Evolutionary conservation across 805 yeast genomes (phyloP).

Genomic region (Maudiozyma barnettii): DNA sequence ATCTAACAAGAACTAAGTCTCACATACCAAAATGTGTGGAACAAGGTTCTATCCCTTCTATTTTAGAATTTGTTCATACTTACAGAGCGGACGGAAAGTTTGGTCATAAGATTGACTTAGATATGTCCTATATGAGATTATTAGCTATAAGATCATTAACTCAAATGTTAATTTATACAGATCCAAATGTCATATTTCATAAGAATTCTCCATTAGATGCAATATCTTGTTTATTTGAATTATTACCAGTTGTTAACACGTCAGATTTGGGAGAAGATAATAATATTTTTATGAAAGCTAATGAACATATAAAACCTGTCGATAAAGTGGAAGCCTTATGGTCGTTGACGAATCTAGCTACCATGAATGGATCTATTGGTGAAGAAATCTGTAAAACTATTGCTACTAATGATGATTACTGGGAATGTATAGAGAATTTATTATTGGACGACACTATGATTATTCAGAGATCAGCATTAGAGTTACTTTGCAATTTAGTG

Average conservation of each 20-base stretch:
- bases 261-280: slow-evolving; percentile 4
- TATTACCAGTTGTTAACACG: slow-evolving; percentile 16
- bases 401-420: slow-evolving; percentile 31
- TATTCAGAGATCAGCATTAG: slow-evolving; percentile 53
- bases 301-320: slow-evolving; percentile 15
- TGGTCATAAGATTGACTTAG: background rate
- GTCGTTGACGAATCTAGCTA: slow-evolving; percentile 60
- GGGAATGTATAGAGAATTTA: slow-evolving; percentile 38
- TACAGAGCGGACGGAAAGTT: background rate
- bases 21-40: slow-evolving; percentile 28
- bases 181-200: slow-evolving; percentile 38
- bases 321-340: slow-evolving; percentile 46
- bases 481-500: slow-evolving; percentile 54
- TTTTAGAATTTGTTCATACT: slow-evolving; percentile 31
- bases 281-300: slow-evolving; percentile 7
- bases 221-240: slow-evolving; percentile 38
- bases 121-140: slow-evolving; percentile 11
- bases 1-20: slow-evolving; percentile 19
- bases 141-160: slow-evolving; percentile 37
- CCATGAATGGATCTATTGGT: slow-evolving; percentile 34
- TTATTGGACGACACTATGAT: slow-evolving; percentile 37
- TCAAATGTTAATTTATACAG: slow-evolving; percentile 34
- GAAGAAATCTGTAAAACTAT: slow-evolving; percentile 29
- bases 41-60: slow-evolving; percentile 39
- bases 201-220: slow-evolving; percentile 35